Base-by-base conservation (phyloP, 306 rosid species). In the Citrullus mucosospermus region DNA sequence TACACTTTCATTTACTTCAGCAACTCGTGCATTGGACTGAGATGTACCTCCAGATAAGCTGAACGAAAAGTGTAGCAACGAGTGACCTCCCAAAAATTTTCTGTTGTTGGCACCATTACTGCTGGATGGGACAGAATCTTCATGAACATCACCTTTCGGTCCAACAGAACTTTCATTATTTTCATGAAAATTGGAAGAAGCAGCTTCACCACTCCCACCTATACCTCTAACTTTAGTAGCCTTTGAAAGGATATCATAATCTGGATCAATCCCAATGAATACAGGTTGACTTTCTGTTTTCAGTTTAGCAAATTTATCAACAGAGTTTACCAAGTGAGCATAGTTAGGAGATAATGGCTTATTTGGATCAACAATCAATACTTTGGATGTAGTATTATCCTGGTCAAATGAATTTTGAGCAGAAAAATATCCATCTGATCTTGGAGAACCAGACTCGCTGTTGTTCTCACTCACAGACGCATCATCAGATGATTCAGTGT, bases 311-410 rank as follows among this genome's bases (percentile, higher is more conserved):
- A 76, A 81, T 77, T 74, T 88, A 83, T 75, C 88, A 1, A 85
- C 81, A 79, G 97, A 86, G 74, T 84, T 81, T 66, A 85, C 89
- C 87, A 91, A 80, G 77, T 85, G 86, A 69, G 89, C 96, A 86
- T 88, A 88, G 83, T 90, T 92, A 5, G 97, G 97, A 32, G 97
- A 95, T 53, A 89, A 73, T 66, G 91, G 71, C 84, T 79, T 76
- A 72, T 85, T 81, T 78, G 74, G 78, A 83, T 74, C 87, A 57
- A 72, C 76, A 75, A 79, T 75, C 34, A 73, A 75, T 68, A 75
- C 74, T 58, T 70, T 39, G 28, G 69, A 69, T 38, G 81, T 79
- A 63, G 84, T 51, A 67, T 84, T 79, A 36, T 63, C 81, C 50
- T 68, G 81, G 79, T 87, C 92, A 82, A 78, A 39, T 70, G 87